phyloP scores from a whole-genome alignment of 148 eudicot genomes.

The Tetragonia tetragonoides region DNA sequence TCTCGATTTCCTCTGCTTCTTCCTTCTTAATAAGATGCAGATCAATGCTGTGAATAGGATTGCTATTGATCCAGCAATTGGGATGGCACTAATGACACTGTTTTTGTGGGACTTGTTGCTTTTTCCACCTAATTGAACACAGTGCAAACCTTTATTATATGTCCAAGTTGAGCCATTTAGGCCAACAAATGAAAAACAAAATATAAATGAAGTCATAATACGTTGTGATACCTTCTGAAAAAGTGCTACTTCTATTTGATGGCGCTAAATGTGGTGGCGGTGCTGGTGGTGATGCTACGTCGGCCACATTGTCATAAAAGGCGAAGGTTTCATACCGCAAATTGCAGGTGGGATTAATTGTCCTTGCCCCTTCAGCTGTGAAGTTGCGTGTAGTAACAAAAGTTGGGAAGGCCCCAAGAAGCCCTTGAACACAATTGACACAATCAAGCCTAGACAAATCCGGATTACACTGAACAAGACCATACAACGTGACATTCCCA shows the following conservation, averaged over 20 bases:
- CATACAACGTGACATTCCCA: conserved; percentile 12
- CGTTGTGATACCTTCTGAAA: conserved; percentile 4
- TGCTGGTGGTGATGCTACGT: conserved; percentile 3
- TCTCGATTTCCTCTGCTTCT: conserved; percentile 9
- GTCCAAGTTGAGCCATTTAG: no score
- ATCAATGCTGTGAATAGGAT: not conserved
- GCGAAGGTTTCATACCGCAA: conserved; percentile 28
- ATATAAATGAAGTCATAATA: not conserved
- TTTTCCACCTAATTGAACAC: not conserved
- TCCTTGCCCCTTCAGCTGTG: conserved; percentile 28
- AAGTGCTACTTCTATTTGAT: conserved; percentile 9
- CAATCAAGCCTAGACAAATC: conserved; percentile 24
- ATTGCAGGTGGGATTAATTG: conserved; percentile 29
- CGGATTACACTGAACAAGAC: conserved; percentile 31
- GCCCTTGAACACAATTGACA: conserved; percentile 5
- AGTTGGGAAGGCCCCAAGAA: not conserved
- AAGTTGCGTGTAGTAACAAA: conserved; percentile 5
- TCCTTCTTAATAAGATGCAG: conserved; percentile 12
- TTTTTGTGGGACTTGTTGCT: conserved; percentile 13
- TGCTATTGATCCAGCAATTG: not conserved
- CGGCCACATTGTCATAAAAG: conserved; percentile 27
- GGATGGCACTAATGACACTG: conserved; percentile 1
- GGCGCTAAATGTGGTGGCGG: not conserved
- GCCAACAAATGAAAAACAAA: not conserved
- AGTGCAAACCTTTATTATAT: not conserved